Evolutionary conservation across 352 stramenopile species (phyloP), one percentile per base, ranked within the genome.

Genomic region (Globisporangium cederbergense): DNA sequence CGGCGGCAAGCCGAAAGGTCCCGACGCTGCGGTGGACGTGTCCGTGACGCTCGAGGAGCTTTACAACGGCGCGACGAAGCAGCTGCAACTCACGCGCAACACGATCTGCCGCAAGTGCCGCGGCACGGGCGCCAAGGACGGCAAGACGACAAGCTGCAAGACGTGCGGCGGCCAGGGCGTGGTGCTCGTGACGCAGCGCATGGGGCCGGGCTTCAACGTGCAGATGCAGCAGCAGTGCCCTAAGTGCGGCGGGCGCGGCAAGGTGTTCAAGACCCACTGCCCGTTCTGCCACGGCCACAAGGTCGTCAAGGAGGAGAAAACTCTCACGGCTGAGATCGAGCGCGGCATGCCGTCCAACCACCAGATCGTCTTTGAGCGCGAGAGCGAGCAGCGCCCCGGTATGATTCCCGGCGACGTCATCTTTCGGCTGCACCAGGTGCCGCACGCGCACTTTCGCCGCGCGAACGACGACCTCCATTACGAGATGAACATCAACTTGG

Each of bases 381-480:
- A 93, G 66, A 92, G 84, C 73, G 85, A 95, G 59, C 87, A 95
- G 68, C 78, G 78, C 0, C 87, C 87, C n/a, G 87, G 87, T 0
- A 89, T 93, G 72, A 70, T 94, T 40, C 87, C 97, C 9, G 97
- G 97, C 55, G 89, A 99, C 76, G 84, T 99, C 61, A 97, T 98
- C 65, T 98, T 99, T 73, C 79, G 97, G 2, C 80, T 99, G 45
- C 79, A 95, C 28, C 93, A 98, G 69, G 70, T 88, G 56, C 81
- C 85, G 13, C 88, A 98, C 75, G 50, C 81, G 32, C 73, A 85
- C 13, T 99, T 98, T 64, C 80, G 78, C 22, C 90, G 97, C 43
- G 86, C 97, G 45, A 90, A 93, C 0, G 90, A 99, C 70, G 86
- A 99, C 71, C 79, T 99, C 22, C 95, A 98, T 71, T 96, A 94